Base-by-base conservation (phyloP, 1,284 basidiomycete genomes). In the Amylostereum areolatum region DNA sequence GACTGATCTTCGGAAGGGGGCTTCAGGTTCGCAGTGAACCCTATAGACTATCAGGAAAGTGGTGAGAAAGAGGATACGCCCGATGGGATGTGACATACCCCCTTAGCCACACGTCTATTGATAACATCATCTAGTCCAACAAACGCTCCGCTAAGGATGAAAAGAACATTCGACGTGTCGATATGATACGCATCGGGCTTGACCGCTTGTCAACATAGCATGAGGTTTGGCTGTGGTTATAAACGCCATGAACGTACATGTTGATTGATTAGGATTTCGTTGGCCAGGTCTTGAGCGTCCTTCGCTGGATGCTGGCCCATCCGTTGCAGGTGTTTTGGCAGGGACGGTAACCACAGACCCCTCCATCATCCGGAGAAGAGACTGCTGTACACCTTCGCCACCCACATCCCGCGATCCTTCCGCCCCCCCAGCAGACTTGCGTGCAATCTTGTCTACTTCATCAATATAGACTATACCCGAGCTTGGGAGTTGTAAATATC, bases 391-490 rank as follows among this genome's bases (percentile, higher is more conserved):
- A 33, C 95, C 95, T 73, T 97, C 94, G 4, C 95, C 95, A 24
- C 92, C 89, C 0, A 98, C 94, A 62, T 98, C 96, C 45, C 92
- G 83, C 1, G 88, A 85, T 3, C 85, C 78, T 58, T 90, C 87
- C 25, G 71, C 69, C 10, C 87, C 84, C 9, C 76, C 73, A 28
- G 75, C 69, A 4, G 77, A 71, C 51, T 83, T 86, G 35, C 85
- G 77, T 3, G 90, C 89, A 48, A 97, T 83, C 70, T 97, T 98
- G 70, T 98, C 95, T 2, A 95, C 75, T 70, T 98, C 96, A 61
- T 98, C 96, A 46, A 98, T 95, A 64, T 95, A 96, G 24, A 97
- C 85, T 51, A 98, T 97, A 3, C 93, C 93, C 59, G 83, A 82
- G 59, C 90, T 92, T 18, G 18, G 18, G 18, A 56, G 46, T 59